A percentile compares a stretch with the other conserved stretches of the same genome.
Conservation (phyloP, 495 filamentous ascomycete genomes). For the Terfezia claveryi region DNA sequence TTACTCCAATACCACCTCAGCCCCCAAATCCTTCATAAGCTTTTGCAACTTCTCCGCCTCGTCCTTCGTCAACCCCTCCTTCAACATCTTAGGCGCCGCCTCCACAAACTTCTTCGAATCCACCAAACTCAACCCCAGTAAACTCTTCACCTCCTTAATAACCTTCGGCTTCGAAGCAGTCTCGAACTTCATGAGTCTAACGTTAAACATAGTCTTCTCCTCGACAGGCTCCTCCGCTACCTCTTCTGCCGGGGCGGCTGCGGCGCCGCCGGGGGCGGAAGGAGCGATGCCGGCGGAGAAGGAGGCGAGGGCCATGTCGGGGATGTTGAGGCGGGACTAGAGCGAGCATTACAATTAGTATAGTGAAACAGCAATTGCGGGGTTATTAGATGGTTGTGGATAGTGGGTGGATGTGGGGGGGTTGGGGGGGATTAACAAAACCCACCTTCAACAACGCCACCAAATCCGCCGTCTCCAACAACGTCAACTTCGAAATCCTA, state of each 20-base stretch:
- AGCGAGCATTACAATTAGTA: neutral
- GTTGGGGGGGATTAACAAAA: too few species aligned
- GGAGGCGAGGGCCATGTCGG: constrained; percentile 82
- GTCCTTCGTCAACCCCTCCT: constrained; percentile 94
- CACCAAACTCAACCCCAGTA: constrained; percentile 87
- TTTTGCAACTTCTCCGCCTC: constrained; percentile 96
- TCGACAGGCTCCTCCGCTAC: constrained; percentile 60
- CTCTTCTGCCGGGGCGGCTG: constrained; percentile 54
- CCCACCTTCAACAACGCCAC: constrained; percentile 76
- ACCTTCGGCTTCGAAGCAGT: constrained; percentile 82
- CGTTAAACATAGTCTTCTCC: constrained; percentile 93
- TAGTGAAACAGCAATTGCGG: constrained; percentile 5
- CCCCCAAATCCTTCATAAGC: constrained; percentile 77
- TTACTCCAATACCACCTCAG: constrained; percentile 77
- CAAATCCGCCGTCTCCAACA: constrained; percentile 89
- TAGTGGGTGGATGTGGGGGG: neutral
- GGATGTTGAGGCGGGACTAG: constrained; percentile 88
- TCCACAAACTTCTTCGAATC: constrained; percentile 99
- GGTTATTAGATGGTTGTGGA: neutral
- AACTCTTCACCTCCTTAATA: constrained; percentile 96
- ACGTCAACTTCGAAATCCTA: constrained; percentile 91
- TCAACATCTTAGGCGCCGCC: constrained; percentile 90
- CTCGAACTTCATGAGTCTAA: constrained; percentile 81
- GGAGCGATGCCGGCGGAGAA: constrained; percentile 45
- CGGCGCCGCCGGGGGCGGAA: constrained; percentile 25